Percentiles rank a stretch among this genome's conserved stretches.
Evolutionary conservation across 1,139 yeast species (phyloP).

Genomic region (Blastobotrys buckinghamii): DNA sequence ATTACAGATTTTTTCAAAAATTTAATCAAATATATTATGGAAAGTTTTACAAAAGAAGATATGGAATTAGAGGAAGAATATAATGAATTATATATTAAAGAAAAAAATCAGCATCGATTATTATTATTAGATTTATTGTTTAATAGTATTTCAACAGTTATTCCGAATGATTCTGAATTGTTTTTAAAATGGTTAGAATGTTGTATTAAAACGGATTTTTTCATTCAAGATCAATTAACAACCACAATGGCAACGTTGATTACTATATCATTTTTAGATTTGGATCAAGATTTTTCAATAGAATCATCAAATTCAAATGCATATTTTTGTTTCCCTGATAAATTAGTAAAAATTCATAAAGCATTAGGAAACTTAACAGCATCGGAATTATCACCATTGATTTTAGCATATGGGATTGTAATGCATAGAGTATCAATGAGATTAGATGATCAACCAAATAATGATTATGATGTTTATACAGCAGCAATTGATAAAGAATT

Average conservation of each 20-base stretch:
- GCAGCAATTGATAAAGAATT: slow-evolving; percentile 15
- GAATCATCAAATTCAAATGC: slow-evolving; percentile 27
- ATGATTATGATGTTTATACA: slow-evolving; percentile 11
- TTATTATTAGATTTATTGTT: slow-evolving; percentile 28
- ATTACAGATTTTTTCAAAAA: slow-evolving; percentile 21
- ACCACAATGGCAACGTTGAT: slow-evolving; percentile 24
- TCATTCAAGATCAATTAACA: slow-evolving; percentile 9
- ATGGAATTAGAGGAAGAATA: slow-evolving; percentile 13
- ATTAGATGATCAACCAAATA: slow-evolving; percentile 35
- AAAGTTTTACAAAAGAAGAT: slow-evolving; percentile 14
- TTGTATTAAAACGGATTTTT: slow-evolving; percentile 3
- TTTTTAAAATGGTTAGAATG: slow-evolving; percentile 25
- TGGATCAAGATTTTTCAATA: slow-evolving; percentile 28
- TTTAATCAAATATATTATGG: slow-evolving; percentile 16
- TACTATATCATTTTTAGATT: slow-evolving; percentile 30
- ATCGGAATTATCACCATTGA: slow-evolving; percentile 42
- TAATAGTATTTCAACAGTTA: slow-evolving; percentile 26
- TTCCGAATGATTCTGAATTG: slow-evolving; percentile 23
- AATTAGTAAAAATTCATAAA: slow-evolving; percentile 40
- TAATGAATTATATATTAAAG: slow-evolving; percentile 15
- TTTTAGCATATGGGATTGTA: slow-evolving; percentile 69
- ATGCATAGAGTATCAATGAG: slow-evolving; percentile 50
- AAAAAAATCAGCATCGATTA: slow-evolving; percentile 13
- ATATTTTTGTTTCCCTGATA: slow-evolving; percentile 41
- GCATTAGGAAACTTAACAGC: slow-evolving; percentile 23